Evolutionary conservation across 352 stramenopile species (phyloP).

Genomic region (Globisporangium camurandrum): DNA sequence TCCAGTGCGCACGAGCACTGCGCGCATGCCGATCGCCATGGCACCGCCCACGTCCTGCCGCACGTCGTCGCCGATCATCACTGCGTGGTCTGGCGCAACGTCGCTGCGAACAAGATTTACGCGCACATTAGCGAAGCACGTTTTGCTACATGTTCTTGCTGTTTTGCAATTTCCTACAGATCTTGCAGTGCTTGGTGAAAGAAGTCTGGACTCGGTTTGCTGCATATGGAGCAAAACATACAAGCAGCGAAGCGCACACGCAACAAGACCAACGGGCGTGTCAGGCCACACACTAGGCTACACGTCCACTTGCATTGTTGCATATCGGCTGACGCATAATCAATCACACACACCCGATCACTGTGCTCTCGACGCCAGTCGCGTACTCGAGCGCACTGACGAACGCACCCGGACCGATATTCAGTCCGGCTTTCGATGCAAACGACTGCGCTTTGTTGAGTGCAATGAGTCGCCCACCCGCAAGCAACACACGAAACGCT

Average conservation of each 20-base stretch:
- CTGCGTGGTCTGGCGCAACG: conserved; percentile 19
- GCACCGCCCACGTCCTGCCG: conserved; percentile 38
- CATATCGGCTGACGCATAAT: too few relatives aligned
- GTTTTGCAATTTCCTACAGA: too few relatives aligned
- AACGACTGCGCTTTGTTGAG: conserved; percentile 50
- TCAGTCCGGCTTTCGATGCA: conserved; percentile 34
- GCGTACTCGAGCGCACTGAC: conserved; percentile 48
- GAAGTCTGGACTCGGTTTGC: conserved; percentile 40
- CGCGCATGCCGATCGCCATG: conserved; percentile 33
- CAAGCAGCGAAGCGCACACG: neutral
- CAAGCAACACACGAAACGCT: conserved; percentile 40
- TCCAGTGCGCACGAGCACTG: conserved; percentile 38
- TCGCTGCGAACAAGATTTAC: conserved; percentile 13
- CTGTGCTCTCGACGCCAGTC: conserved; percentile 22
- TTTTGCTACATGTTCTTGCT: too few relatives aligned
- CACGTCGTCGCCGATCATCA: conserved; percentile 59
- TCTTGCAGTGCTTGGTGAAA: conserved; percentile 34
- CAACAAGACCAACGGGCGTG: neutral
- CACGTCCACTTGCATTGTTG: neutral
- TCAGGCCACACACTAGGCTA: too few relatives aligned
- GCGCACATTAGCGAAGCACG: neutral
- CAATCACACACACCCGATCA: conserved; percentile 33
- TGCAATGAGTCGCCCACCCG: conserved; percentile 41
- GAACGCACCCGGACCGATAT: conserved; percentile 45
- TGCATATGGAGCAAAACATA: conserved; percentile 5